phyloP scores from a whole-genome alignment of 1,139 yeast species.

The Suhomyces wounanorum region DNA sequence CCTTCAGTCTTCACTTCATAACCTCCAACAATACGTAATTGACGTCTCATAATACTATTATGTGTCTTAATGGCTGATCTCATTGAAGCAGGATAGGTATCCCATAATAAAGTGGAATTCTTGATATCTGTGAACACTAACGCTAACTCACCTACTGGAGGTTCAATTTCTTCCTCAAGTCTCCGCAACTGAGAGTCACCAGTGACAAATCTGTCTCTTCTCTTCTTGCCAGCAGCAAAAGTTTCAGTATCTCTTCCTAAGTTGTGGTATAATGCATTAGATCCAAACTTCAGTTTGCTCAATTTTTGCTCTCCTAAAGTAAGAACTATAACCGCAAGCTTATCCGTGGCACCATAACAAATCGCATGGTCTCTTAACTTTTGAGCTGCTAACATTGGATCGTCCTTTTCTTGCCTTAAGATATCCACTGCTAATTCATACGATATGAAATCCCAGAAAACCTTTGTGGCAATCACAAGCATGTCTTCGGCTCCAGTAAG shows the following conservation, averaged over 20 bases:
- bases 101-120: slow-evolving; percentile 93
- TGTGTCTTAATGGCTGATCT: slow-evolving; percentile 94
- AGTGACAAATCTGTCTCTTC: slow-evolving; percentile 51
- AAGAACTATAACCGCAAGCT: slow-evolving; percentile 81
- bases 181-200: slow-evolving; percentile 84
- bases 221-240: slow-evolving; percentile 52
- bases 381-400: slow-evolving; percentile 92
- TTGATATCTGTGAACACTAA: slow-evolving; percentile 97
- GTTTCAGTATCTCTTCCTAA: slow-evolving; percentile 45
- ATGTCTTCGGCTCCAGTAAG: slow-evolving; percentile 76
- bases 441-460: slow-evolving; percentile 82
- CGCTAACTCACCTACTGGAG: slow-evolving; percentile 93
- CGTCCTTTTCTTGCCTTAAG: slow-evolving; percentile 76
- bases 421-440: slow-evolving; percentile 90
- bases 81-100: slow-evolving; percentile 90
- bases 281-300: slow-evolving; percentile 29
- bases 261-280: slow-evolving; percentile 39
- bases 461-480: slow-evolving; percentile 81
- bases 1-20: slow-evolving; percentile 99
- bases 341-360: slow-evolving; percentile 84
- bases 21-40: slow-evolving; percentile 89
- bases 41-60: slow-evolving; percentile 92
- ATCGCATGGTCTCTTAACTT: slow-evolving; percentile 92
- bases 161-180: slow-evolving; percentile 87
- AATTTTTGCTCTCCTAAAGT: slow-evolving; percentile 53